phyloP scores from a whole-genome alignment of 108 stramenopile genomes.

The Discostella stelligeroides region DNA sequence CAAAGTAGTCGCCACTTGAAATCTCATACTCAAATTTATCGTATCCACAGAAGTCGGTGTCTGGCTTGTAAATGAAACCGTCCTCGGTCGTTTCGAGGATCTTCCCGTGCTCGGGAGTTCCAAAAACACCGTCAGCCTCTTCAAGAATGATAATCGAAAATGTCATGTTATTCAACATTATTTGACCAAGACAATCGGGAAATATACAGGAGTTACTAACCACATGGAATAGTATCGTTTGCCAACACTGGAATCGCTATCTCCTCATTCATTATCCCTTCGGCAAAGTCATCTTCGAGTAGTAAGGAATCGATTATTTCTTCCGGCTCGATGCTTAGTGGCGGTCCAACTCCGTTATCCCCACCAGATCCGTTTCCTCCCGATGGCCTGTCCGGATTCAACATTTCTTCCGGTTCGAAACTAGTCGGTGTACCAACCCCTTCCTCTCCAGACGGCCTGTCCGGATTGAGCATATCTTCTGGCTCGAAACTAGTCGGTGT shows the following conservation, averaged over 20 bases:
- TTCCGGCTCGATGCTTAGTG: too few species aligned
- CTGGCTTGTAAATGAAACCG: slow-evolving; percentile 14
- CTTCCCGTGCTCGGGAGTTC: slow-evolving; percentile 6
- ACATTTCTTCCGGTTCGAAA: neutral
- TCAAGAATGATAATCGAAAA: neutral
- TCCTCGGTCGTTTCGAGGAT: slow-evolving; percentile 6
- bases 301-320: too few species aligned
- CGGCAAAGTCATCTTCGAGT: slow-evolving; percentile 22
- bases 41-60: slow-evolving; percentile 11
- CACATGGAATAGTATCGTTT: slow-evolving; percentile 16
- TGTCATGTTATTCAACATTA: too few species aligned
- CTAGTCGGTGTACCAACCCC: neutral
- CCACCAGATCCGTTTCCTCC: neutral
- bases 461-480: too few species aligned
- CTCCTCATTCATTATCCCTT: slow-evolving; percentile 16
- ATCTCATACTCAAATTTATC: neutral
- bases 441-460: neutral
- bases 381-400: neutral
- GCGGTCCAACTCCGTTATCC: too few species aligned
- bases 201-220: neutral
- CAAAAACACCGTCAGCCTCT: slow-evolving; percentile 6
- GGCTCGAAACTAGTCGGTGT: neutral
- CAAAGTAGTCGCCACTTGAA: neutral
- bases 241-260: slow-evolving; percentile 5
- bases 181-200: neutral